phyloP scores from a whole-genome alignment of 208 protist species.

The Crithidia mellificae region DNA sequence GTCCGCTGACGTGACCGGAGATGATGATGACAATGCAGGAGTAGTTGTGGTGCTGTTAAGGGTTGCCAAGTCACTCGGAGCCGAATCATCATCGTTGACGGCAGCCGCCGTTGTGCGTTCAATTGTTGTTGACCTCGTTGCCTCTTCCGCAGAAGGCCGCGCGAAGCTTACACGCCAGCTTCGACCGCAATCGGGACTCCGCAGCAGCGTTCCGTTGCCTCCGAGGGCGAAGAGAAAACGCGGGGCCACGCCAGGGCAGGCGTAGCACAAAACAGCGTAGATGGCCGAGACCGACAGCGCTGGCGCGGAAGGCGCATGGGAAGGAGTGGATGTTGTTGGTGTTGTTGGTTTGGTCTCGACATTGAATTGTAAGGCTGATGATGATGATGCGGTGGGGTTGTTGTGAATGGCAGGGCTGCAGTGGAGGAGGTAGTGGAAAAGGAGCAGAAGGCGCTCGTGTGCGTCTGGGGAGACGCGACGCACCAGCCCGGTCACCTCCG shows the following conservation, averaged over 20 bases:
- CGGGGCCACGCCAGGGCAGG: constrained; percentile 35
- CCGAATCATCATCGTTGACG: too few species aligned
- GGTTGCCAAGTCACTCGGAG: too few species aligned
- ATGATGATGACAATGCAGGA: too few species aligned
- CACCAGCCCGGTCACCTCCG: constrained; percentile 41
- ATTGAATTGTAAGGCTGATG: not conserved
- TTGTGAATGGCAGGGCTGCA: not conserved
- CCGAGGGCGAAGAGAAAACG: constrained; percentile 71
- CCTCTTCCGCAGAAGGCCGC: not conserved
- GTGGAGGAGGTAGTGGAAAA: constrained; percentile 30
- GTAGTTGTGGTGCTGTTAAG: too few species aligned
- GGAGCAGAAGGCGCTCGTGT: constrained; percentile 32
- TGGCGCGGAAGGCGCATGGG: too few species aligned
- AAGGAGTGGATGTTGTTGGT: too few species aligned
- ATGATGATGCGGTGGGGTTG: not conserved
- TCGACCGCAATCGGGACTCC: constrained; percentile 63
- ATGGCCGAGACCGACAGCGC: constrained; percentile 13
- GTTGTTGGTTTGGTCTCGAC: not conserved
- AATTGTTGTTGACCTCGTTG: not conserved
- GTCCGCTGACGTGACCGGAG: too few species aligned
- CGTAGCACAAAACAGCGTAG: constrained; percentile 29
- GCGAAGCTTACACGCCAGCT: constrained; percentile 53
- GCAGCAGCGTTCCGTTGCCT: constrained; percentile 51
- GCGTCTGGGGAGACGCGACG: constrained; percentile 36
- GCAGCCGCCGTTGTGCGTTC: not conserved